Conservation (phyloP, 305 asterid species). For the Fraxinus velutina region DNA sequence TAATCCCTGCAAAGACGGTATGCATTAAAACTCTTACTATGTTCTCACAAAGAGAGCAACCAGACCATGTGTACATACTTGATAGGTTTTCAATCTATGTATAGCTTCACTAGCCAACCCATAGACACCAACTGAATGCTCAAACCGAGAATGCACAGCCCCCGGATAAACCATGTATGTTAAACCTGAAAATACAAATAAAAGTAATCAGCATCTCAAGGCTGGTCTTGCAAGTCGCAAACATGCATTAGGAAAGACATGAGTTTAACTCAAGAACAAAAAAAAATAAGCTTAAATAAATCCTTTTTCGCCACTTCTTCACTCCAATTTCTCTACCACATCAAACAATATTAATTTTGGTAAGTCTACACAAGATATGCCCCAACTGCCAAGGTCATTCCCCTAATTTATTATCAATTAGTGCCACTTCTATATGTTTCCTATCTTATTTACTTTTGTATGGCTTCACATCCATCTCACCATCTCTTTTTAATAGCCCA, state of each 20-base stretch:
- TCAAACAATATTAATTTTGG: background rate
- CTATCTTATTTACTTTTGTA: background rate
- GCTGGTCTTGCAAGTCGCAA: slow-evolving; percentile 3
- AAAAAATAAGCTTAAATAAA: background rate
- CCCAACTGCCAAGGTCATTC: background rate
- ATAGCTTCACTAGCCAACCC: slow-evolving; percentile 84
- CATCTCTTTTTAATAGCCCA: background rate
- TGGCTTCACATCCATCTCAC: background rate
- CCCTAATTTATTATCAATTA: background rate
- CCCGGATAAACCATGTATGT: slow-evolving; percentile 84
- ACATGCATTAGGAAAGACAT: slow-evolving; percentile 1
- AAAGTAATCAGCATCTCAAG: slow-evolving; percentile 20
- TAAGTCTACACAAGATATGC: background rate
- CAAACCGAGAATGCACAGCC: slow-evolving; percentile 94
- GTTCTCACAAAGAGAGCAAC: slow-evolving; percentile 20
- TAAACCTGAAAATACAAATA: slow-evolving; percentile 43
- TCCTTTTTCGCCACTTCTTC: background rate
- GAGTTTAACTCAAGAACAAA: background rate
- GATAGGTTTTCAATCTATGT: slow-evolving; percentile 54
- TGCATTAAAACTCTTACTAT: slow-evolving; percentile 17
- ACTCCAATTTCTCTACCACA: background rate
- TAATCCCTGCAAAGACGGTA: slow-evolving; percentile 55
- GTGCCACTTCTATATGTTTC: background rate
- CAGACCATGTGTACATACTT: slow-evolving; percentile 40
- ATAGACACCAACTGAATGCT: slow-evolving; percentile 89